Evolutionary conservation across 2,329 filamentous ascomycete genomes (phyloP), one percentile per base, ranked within the genome.

Genomic region (Cercospora berteroae): DNA sequence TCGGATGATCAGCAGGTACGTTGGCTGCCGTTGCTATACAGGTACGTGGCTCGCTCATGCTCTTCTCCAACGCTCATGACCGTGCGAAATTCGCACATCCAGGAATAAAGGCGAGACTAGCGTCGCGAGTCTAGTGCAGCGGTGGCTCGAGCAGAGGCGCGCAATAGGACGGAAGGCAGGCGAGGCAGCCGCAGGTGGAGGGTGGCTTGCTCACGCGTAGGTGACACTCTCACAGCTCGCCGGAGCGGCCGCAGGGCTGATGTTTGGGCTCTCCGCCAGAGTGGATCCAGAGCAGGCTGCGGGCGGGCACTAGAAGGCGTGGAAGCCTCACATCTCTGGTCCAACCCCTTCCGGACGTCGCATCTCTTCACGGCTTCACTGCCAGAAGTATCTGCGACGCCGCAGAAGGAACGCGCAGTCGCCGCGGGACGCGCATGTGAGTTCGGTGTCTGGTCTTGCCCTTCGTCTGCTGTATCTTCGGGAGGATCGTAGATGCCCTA

Each of bases 221-320:
- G 33, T 33, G 13, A 59, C 33, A 29, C 20, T 16, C 39, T 36
- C 27, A 39, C 13, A 29, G 16, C 42, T 52, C 60, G 31, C 29
- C 60, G 60, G 60, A 44, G 60, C 42, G 60, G 13, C 42, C 60
- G 60, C 60, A 62, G 42, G 60, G 60, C 60, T 62, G 60, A 50
- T n/a, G 7, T 44, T 39, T 48, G 16, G 58, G 58, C 58, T 25
- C 13, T 18, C 56, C 18, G 29, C 29, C 29, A 36, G 12, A 12
- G 29, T 60, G 20, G 57, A 60, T 33, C 57, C n/a, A 20, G 44
- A 23, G 44, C 20, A 31, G n/a, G 10, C 57, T 36, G 20, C 29
- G 57, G 27, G 9, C 29, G 20, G 20, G 16, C 57, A 23, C 33
- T 33, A 60, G 27, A 60, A 29, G 9, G 33, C 36, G 58, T 60